phyloP scores from a whole-genome alignment of 306 rosid species.

The Prunus fruticosa region DNA sequence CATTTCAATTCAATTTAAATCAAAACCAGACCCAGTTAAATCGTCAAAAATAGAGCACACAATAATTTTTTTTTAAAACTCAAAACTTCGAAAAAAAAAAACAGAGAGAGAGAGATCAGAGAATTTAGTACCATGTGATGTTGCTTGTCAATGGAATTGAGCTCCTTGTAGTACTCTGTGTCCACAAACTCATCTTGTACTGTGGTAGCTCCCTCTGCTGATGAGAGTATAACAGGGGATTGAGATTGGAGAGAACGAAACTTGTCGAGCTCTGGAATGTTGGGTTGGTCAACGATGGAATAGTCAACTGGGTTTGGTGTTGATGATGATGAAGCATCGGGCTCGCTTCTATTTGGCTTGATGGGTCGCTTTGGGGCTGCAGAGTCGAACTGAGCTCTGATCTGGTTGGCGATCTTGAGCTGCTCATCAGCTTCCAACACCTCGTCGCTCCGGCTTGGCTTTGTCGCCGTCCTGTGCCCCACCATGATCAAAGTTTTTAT shows the following conservation, averaged over 20 bases:
- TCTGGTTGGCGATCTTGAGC: slow-evolving; percentile 40
- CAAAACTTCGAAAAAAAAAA: background rate
- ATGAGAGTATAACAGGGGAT: slow-evolving; percentile 35
- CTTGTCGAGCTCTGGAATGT: slow-evolving; percentile 59
- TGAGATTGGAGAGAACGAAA: slow-evolving; percentile 52
- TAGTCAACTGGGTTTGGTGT: slow-evolving; percentile 8
- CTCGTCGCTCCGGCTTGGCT: slow-evolving; percentile 81
- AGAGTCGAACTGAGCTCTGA: slow-evolving; percentile 65
- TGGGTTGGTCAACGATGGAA: background rate
- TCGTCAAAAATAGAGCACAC: background rate
- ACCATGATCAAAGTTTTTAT: slow-evolving; percentile 27
- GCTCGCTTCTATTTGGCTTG: slow-evolving; percentile 75
- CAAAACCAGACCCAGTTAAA: background rate
- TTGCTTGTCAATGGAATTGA: slow-evolving; percentile 55
- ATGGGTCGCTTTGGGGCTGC: slow-evolving; percentile 50
- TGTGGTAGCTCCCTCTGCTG: slow-evolving; percentile 14
- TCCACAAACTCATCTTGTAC: slow-evolving; percentile 62
- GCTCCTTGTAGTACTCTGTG: slow-evolving; percentile 56
- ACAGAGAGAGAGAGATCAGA: background rate
- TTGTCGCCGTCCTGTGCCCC: slow-evolving; percentile 37
- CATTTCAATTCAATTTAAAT: background rate
- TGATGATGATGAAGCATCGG: slow-evolving; percentile 25
- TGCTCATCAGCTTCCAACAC: slow-evolving; percentile 54
- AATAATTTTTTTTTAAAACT: background rate
- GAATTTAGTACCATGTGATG: slow-evolving; percentile 53